These are phyloP conservation scores for Penicillium mononematosum DNA, from an alignment of 495 filamentous ascomycete species.

Conservation along the genomic window DNA sequence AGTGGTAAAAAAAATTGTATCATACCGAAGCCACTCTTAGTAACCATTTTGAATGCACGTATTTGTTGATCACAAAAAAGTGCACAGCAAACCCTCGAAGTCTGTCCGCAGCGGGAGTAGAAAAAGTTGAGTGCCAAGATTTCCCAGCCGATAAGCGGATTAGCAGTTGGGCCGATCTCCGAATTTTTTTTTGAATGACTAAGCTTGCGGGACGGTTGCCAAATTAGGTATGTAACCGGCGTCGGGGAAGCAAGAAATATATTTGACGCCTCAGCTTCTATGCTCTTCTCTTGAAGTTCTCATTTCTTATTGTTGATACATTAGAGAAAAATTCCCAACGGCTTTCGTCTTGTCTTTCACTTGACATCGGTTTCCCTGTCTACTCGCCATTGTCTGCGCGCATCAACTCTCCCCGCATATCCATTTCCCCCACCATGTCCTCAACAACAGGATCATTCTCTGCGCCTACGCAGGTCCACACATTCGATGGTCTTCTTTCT, in stretches of 20 bases:
- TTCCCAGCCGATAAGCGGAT: conserved; percentile 46
- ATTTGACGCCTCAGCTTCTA: neutral
- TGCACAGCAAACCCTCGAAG: conserved; percentile 14
- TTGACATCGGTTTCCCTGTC: neutral
- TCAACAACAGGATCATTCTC: conserved; percentile 49
- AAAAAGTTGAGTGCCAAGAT: conserved; percentile 42
- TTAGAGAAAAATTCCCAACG: neutral
- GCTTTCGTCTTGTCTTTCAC: conserved; percentile 2
- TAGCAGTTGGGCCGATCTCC: conserved; percentile 42
- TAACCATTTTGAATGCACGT: conserved; percentile 42
- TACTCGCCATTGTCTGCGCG: conserved; percentile 1
- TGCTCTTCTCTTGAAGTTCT: neutral
- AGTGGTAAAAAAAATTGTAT: conserved; percentile 7
- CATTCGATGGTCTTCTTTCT: conserved; percentile 79
- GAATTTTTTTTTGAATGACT: conserved; percentile 6
- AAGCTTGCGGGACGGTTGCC: conserved; percentile 17
- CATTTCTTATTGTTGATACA: neutral
- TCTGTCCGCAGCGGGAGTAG: conserved; percentile 18
- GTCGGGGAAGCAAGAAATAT: conserved; percentile 4
- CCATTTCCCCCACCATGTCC: conserved; percentile 35
- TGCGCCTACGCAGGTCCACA: conserved; percentile 55
- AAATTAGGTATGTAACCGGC: conserved; percentile 10
- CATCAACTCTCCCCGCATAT: conserved; percentile 11
- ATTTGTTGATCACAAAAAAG: conserved; percentile 15
- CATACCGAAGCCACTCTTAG: conserved; percentile 45